Evolutionary conservation across 2,329 filamentous ascomycete genomes (phyloP), one percentile per base, ranked within the genome.

Genomic region (Aureobasidium vineae): DNA sequence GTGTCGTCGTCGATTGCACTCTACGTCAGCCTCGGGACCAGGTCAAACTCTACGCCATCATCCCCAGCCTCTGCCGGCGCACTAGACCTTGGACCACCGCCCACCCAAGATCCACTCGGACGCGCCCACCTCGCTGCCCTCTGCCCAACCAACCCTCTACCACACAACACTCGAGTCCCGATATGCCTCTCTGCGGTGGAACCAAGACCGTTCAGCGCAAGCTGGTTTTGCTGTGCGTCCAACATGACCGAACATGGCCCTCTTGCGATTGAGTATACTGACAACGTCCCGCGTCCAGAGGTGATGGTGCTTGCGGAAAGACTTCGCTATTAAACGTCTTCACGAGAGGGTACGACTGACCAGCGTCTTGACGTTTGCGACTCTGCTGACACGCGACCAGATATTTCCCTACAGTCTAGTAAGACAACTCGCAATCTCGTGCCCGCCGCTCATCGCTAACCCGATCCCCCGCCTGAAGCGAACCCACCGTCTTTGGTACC

Each of bases 301-400:
- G 94, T 74, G 94, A 98, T 77, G 94, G 94, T 84, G 94, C 94
- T 73, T 96, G 90, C 79, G 94, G 94, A 76, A 99, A 99, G 85
- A 99, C 95, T 65, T 97, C 93, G 70, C 81, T 98, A 75, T 82
- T 99, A 74, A 99, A 99, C 78, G 95, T 99, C 78, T 99, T 99
- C 81, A 99, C 95, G 72, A 88, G 94, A 90, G 94, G 94, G 90
- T 96, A 82, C 73, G 87, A 49, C 21, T 15, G 31, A 41, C 47
- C 33, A 8, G 5, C 36, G 10, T 26, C 21, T 31, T 10, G 5
- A 3, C n/a, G 5, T 15, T 40, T 40, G 45, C 36, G 2, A 5
- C 21, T 26, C 15, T 60, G 66, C 60, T 69, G 52, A 69, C 63
- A 70, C 33, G 47, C 40, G 41, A 47, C 26, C 63, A 94, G 91